Evolutionary conservation across 2,329 filamentous ascomycete genomes (phyloP).

Genomic region (Fusarium nurragi): DNA sequence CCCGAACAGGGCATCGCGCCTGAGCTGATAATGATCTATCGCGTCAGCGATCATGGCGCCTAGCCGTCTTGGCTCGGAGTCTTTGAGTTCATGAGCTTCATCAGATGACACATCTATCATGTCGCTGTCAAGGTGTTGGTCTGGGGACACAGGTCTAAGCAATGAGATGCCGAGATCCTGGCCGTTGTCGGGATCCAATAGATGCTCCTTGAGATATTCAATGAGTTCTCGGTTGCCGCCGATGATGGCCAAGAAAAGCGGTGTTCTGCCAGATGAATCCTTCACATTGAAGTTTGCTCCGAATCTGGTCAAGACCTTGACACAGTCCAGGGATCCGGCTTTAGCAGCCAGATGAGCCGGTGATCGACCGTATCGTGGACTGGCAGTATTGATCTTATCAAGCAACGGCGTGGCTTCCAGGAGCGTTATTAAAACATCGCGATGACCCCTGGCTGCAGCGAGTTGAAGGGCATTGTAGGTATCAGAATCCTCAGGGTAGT

Average conservation of each 20-base stretch:
- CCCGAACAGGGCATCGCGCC: conserved; percentile 6
- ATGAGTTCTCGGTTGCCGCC: conserved; percentile 18
- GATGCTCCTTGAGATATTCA: conserved; percentile 26
- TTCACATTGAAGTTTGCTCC: conserved; percentile 26
- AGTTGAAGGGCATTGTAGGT: conserved; percentile 39
- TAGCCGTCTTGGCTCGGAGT: conserved; percentile 8
- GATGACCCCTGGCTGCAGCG: conserved; percentile 28
- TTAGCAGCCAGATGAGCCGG: conserved; percentile 36
- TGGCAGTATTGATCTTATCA: conserved; percentile 10
- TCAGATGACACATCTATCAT: neutral
- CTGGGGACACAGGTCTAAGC: neutral
- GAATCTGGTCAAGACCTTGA: conserved; percentile 21
- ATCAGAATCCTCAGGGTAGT: conserved; percentile 3
- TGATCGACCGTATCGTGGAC: conserved; percentile 19
- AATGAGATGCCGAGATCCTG: conserved; percentile 14
- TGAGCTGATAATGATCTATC: conserved; percentile 14
- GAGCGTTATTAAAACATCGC: conserved; percentile 22
- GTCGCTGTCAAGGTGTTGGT: neutral
- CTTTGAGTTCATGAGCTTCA: neutral
- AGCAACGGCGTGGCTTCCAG: conserved; percentile 27
- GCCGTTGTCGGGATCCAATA: conserved; percentile 5
- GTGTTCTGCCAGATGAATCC: conserved; percentile 31
- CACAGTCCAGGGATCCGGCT: conserved; percentile 29
- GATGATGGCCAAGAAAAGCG: conserved; percentile 30
- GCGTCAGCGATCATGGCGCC: conserved; percentile 30